Base-by-base conservation (phyloP, 192 early-diverging fungal species). In the Pilaira anomala region DNA sequence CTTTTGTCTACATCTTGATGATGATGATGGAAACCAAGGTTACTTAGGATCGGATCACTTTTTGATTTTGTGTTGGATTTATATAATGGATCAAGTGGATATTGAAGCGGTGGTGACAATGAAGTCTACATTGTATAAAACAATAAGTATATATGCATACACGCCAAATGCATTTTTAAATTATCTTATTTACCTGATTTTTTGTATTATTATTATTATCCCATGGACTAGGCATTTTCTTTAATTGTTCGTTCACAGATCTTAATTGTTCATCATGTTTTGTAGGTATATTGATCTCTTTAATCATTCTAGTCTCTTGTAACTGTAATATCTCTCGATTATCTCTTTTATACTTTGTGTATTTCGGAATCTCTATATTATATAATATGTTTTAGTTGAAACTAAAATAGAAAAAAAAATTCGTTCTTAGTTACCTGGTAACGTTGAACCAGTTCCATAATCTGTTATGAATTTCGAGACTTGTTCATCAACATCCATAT, bases 221-320 rank as follows among this genome's bases (percentile, higher is more conserved):
- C 33, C 33, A 36, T 14, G 29, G 8, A 19, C 13, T 13, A 9
- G 63, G 53, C 22, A 65, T 9, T 44, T 41, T 42, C 28, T 48
- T 65, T 5, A 65, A 41, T 42, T 65, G 63, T 18, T 56, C 44
- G 39, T 65, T 45, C 12, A 65, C 45, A n/a, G 63, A 65, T 22
- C 63, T 52, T 19, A 65, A 26, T 42, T 65, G 51, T 46, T 65
- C 63, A 48, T 65, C 63, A 4, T 51, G 9, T 14, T 13, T 26
- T 4, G 19, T 36, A 14, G 62, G 62, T 22, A 63, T 63, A n/a
- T 50, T 63, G 5, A 63, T 63, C 44, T 63, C 62, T 26, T 36
- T 24, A 44, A 53, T 63, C 22, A 16, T 21, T 22, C 29, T 65
- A 2, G 40, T 16, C 19, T 53, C 41, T 29, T 36, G 18, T 16